Conservation (phyloP, 352 stramenopile genomes). For the Thraustochytrium sp. region DNA sequence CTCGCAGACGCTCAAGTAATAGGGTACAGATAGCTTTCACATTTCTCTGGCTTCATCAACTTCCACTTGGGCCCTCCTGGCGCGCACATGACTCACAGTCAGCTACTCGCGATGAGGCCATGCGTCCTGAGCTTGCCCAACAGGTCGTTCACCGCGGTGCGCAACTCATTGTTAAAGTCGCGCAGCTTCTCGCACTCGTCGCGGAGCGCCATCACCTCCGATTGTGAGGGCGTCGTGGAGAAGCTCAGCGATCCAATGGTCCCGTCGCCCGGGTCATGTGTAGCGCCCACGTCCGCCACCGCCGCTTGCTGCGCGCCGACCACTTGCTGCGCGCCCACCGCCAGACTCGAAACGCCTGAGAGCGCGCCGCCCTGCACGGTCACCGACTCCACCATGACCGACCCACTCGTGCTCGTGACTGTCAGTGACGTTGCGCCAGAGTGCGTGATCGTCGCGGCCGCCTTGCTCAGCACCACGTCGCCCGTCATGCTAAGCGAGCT, state of each 20-base stretch:
- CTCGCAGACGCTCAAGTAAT: neutral
- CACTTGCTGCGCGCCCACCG: neutral
- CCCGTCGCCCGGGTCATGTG: constrained; percentile 13
- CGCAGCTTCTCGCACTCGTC: constrained; percentile 40
- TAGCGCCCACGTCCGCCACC: neutral
- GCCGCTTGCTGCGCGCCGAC: constrained; percentile 9
- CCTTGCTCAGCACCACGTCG: neutral
- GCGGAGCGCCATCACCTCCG: constrained; percentile 23
- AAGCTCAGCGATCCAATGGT: constrained; percentile 35
- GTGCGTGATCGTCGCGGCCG: neutral
- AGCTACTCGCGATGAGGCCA: constrained; percentile 33
- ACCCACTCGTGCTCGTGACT: too few relatives aligned
- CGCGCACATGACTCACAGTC: neutral
- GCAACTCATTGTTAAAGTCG: constrained; percentile 34
- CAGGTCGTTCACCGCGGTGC: neutral
- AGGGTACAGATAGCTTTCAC: neutral
- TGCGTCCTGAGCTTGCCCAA: neutral
- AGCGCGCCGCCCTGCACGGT: neutral
- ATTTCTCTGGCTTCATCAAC: neutral
- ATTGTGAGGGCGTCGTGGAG: neutral
- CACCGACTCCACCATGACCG: too few relatives aligned
- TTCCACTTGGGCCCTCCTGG: neutral
- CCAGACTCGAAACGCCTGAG: neutral
- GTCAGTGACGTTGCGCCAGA: neutral
- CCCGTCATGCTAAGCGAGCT: neutral